phyloP scores from a whole-genome alignment of 345 rosid species.

The Lepidium didymum region DNA sequence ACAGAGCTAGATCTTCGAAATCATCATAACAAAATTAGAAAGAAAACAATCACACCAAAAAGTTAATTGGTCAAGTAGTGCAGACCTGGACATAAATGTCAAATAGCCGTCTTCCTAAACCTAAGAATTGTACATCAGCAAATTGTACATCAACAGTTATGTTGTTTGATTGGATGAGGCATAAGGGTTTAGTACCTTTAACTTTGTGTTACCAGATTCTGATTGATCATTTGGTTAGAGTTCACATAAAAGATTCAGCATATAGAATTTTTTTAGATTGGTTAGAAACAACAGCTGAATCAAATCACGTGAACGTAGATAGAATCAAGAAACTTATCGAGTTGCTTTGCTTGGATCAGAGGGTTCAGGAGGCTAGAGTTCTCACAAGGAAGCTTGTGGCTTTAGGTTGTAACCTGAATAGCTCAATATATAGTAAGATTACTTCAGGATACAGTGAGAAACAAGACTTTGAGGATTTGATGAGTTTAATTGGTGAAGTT shows the following conservation, averaged over 20 bases:
- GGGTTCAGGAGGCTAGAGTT: conserved; percentile 57
- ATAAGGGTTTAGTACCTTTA: conserved; percentile 36
- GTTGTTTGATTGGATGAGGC: conserved; percentile 47
- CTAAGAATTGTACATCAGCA: conserved; percentile 35
- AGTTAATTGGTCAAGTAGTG: not conserved
- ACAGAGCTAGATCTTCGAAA: not conserved
- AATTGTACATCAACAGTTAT: conserved; percentile 43
- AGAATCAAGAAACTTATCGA: conserved; percentile 37
- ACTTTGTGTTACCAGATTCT: conserved; percentile 37
- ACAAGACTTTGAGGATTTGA: conserved; percentile 65
- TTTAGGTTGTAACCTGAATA: conserved; percentile 39
- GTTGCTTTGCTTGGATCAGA: conserved; percentile 54
- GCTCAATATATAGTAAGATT: conserved; percentile 36
- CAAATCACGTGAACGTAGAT: conserved; percentile 23
- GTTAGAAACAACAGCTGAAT: conserved; percentile 29
- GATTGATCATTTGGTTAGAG: conserved; percentile 41
- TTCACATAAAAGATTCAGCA: conserved; percentile 41
- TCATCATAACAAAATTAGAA: not conserved
- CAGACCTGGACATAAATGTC: conserved; percentile 41
- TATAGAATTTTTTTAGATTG: conserved; percentile 48
- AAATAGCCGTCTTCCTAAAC: conserved; percentile 37
- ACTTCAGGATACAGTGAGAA: conserved; percentile 53
- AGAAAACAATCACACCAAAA: not conserved
- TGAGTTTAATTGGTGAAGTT: conserved; percentile 43
- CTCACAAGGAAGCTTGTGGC: conserved; percentile 46